Evolutionary conservation across 257 asterid genomes (phyloP), one percentile per base, ranked within the genome.

Genomic region (Scutellaria baicalensis): DNA sequence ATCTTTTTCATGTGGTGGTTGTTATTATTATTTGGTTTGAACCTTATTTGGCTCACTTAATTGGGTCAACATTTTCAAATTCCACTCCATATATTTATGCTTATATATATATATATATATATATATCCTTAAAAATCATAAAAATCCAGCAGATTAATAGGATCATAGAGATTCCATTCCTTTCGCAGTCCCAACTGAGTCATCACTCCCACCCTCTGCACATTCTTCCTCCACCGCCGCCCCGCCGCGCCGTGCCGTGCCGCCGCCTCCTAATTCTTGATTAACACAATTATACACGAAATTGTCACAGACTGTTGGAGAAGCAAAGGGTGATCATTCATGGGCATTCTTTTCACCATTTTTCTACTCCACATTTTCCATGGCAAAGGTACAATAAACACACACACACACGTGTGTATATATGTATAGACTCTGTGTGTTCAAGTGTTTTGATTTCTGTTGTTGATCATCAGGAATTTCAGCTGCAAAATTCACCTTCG

Each of bases 401-500:
- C 33, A 27, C 33, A 3, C 33, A 27, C 4, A 27, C 4, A 27
- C 0, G 33, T 27, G 33, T 27, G 33, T 27, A 6, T 18, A 11
- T 17, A 18, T 38, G 27, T 59, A 18, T 17, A 14, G n/a, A n/a
- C n/a, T n/a, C n/a, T n/a, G n/a, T n/a, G n/a, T 38, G 2, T 33
- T 12, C 16, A 16, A 8, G 9, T 5, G 1, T 40, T 59, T 35
- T 6, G 10, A 14, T 27, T 36, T 59, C 21, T 20, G 33, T 18
- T 10, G 18, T 1, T 40, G 20, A 42, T 11, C 55, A 42, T 11
- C 55, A 45, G 69, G 44, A 27, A 2, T 27, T 8, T 64, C 69
- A 6, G 86, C 80, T 4, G 80, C 87, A 4, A 82, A 75, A 59
- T 85, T 85, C 47, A 88, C 87, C 17, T 77, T 86, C 33, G 75